These are phyloP conservation scores for Euphorbia peplus DNA, from an alignment of 345 rosid species.

Conservation along the genomic window DNA sequence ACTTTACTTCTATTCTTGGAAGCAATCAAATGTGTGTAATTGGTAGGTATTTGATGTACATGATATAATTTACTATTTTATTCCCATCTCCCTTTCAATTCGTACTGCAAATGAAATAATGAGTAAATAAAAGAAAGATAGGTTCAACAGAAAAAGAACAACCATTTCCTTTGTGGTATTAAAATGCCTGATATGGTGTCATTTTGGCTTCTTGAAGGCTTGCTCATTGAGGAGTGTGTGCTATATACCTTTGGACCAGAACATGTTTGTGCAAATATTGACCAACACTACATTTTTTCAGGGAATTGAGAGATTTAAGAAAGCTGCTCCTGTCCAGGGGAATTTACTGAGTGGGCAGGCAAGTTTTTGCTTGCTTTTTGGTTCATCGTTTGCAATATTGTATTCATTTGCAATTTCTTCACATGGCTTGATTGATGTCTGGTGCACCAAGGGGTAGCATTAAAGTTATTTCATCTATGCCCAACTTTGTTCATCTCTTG, in stretches of 20 bases:
- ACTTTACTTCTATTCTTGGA: not conserved
- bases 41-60: not conserved
- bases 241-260: not conserved
- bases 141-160: not conserved
- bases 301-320: slow-evolving; percentile 96
- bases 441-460: not conserved
- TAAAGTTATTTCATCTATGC: slow-evolving; percentile 1
- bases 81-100: not conserved
- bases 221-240: not conserved
- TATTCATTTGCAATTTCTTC: not conserved
- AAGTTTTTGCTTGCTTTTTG: slow-evolving; percentile 10
- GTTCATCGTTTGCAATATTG: not conserved
- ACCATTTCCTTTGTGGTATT: not conserved
- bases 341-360: slow-evolving; percentile 76
- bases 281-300: slow-evolving; percentile 29
- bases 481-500: slow-evolving; percentile 1
- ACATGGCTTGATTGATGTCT: not conserved
- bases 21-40: not conserved
- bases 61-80: not conserved
- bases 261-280: not conserved
- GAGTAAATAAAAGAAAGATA: not conserved
- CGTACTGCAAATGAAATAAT: not conserved
- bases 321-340: slow-evolving; percentile 80
- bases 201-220: not conserved
- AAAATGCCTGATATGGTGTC: not conserved